These are phyloP conservation scores for Gymnopilus junonius DNA, from an alignment of 768 basidiomycete species.

Conservation along the genomic window DNA sequence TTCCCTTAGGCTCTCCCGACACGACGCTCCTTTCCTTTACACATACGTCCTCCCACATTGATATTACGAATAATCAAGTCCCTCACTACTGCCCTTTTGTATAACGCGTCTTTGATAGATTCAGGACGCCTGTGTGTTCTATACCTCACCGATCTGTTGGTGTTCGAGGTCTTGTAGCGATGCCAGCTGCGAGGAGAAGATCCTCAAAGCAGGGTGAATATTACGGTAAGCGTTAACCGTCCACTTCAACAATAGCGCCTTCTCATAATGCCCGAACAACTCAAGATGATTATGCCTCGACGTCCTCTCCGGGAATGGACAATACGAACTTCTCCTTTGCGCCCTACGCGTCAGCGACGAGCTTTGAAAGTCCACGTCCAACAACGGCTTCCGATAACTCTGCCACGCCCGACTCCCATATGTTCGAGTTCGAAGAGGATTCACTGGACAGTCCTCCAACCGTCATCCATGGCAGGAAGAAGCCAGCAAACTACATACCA, in stretches of 20 bases:
- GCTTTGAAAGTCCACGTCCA: conserved; percentile 51
- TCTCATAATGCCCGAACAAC: conserved; percentile 2
- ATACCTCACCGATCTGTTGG: neutral
- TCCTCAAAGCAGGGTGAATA: conserved; percentile 42
- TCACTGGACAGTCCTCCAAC: conserved; percentile 37
- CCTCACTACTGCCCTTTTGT: neutral
- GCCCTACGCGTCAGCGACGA: conserved; percentile 59
- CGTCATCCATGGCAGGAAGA: conserved; percentile 60
- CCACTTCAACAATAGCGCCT: neutral
- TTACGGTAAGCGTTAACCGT: conserved; percentile 18
- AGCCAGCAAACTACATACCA: conserved; percentile 72
- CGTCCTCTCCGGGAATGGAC: conserved; percentile 29
- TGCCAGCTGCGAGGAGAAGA: conserved; percentile 55
- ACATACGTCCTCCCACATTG: conserved; percentile 2
- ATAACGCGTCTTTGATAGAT: conserved; percentile 21
- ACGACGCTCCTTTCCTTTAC: neutral
- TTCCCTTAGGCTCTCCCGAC: too few relatives aligned
- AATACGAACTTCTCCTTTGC: conserved; percentile 53
- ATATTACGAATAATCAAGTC: conserved; percentile 7
- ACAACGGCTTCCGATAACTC: neutral
- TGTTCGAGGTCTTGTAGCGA: conserved; percentile 23
- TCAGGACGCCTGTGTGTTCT: conserved; percentile 16
- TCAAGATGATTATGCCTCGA: conserved; percentile 19
- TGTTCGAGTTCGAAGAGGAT: conserved; percentile 11
- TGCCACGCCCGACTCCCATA: conserved; percentile 26